Base-by-base conservation (phyloP, 2,329 filamentous ascomycete species). In the Blastomyces silverae region DNA sequence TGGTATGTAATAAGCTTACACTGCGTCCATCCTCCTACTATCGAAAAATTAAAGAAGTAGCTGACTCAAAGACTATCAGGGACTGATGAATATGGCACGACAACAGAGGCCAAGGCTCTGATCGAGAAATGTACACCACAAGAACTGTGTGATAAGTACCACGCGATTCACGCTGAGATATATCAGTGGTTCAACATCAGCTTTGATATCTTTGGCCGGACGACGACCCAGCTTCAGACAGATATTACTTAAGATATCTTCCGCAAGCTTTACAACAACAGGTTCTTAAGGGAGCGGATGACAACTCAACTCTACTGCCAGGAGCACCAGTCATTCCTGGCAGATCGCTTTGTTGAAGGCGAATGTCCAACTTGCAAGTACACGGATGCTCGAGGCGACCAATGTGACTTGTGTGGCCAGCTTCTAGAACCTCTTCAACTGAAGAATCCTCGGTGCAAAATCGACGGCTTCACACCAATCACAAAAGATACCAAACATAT, bases 171-270 rank as follows among this genome's bases (percentile, higher is more conserved):
- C 71, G 76, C 79, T 42, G 79, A 81, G 39, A 79, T 83, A 44
- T 50, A 83, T 72, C 74, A 82, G 70, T 83, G 81, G 81, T 83
- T 83, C 74, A 80, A 82, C 69, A 83, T 83, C 71, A 77, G 73
- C 39, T 64, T 83, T 69, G 81, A 83, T 70, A 80, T 81, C 69
- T 83, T 82, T 68, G 81, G 81, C 62, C 75, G 81, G 34, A 83
- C 81, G 13, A 81, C 81, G 1, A 83, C 81, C 15, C 72, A 78
- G 66, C 78, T 82, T 66, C 81, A 83, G 71, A 83, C 81, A 13
- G 78, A 82, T 13, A 83, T 83, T 65, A 79, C 81, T 4, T 81
- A 83, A 67, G 81, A 83, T 67, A 83, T 83, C 69, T 83, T 83
- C 72, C 74, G 73, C 34, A 82, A 82, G 71, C 74, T 83, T n/a